Evolutionary conservation across 306 rosid genomes (phyloP).

Genomic region (Adenanthera pavonina): DNA sequence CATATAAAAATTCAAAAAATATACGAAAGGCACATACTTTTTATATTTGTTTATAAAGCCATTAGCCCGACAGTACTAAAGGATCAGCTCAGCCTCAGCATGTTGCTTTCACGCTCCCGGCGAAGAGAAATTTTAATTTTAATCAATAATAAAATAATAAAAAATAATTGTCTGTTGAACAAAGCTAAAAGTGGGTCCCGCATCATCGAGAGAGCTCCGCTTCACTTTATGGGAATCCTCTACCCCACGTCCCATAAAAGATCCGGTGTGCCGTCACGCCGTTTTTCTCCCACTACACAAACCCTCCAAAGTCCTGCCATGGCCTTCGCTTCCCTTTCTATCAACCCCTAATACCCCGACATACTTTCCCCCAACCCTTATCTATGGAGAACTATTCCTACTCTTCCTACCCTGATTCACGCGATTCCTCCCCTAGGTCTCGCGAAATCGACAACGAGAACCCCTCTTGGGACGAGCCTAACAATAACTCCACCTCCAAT

Average conservation of each 20-base stretch:
- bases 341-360: background rate
- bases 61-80: too few species aligned
- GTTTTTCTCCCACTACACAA: background rate
- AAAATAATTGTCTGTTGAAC: background rate
- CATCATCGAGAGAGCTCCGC: background rate
- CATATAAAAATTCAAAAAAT: too few species aligned
- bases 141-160: too few species aligned
- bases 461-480: conserved; percentile 61
- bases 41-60: too few species aligned
- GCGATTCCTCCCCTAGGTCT: conserved; percentile 78
- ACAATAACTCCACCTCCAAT: background rate
- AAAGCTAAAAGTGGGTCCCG: background rate
- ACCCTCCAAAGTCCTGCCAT: background rate
- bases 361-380: background rate
- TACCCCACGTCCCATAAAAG: conserved; percentile 19
- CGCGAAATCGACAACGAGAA: conserved; percentile 68
- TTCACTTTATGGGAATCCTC: background rate
- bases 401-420: conserved; percentile 70
- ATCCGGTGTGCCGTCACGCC: conserved; percentile 26
- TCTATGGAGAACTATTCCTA: conserved; percentile 70
- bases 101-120: too few species aligned
- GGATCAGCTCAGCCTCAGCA: too few species aligned
- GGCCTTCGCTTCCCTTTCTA: background rate
- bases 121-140: too few species aligned
- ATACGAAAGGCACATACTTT: too few species aligned